Conservation (phyloP, 768 basidiomycete species). For the Hygrocybe coccinea region DNA sequence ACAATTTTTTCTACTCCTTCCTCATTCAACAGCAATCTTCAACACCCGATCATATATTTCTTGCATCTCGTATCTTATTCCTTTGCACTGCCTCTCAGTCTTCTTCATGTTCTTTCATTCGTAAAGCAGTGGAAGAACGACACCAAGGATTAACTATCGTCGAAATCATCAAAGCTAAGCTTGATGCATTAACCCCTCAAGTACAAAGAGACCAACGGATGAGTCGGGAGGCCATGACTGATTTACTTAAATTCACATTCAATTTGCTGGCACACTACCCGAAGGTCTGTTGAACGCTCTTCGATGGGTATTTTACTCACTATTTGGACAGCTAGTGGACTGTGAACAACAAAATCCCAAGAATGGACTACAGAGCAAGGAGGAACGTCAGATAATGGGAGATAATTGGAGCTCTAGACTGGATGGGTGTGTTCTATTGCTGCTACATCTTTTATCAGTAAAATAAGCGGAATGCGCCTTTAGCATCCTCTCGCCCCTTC, state of each 20-base stretch:
- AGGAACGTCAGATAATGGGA: slow-evolving; percentile 50
- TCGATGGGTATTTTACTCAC: neutral
- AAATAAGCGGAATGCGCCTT: neutral
- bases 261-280: slow-evolving; percentile 81
- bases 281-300: slow-evolving; percentile 43
- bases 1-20: slow-evolving; percentile 10
- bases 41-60: slow-evolving; percentile 61
- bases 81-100: slow-evolving; percentile 56
- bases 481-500: slow-evolving; percentile 62
- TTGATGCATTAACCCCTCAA: slow-evolving; percentile 50
- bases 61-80: slow-evolving; percentile 73
- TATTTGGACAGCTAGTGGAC: slow-evolving; percentile 34
- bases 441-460: neutral
- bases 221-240: slow-evolving; percentile 70
- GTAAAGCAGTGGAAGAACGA: slow-evolving; percentile 62
- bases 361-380: slow-evolving; percentile 19
- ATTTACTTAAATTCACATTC: slow-evolving; percentile 80
- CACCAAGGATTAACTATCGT: slow-evolving; percentile 51
- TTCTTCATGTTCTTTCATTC: slow-evolving; percentile 37
- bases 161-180: slow-evolving; percentile 56
- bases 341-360: slow-evolving; percentile 39
- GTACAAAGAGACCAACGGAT: slow-evolving; percentile 50
- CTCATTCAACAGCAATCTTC: slow-evolving; percentile 49
- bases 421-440: slow-evolving; percentile 50
- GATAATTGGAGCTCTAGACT: slow-evolving; percentile 73